Evolutionary conservation across 2,329 filamentous ascomycete species (phyloP), one percentile per base, ranked within the genome.

Genomic region (Curvularia lunata): DNA sequence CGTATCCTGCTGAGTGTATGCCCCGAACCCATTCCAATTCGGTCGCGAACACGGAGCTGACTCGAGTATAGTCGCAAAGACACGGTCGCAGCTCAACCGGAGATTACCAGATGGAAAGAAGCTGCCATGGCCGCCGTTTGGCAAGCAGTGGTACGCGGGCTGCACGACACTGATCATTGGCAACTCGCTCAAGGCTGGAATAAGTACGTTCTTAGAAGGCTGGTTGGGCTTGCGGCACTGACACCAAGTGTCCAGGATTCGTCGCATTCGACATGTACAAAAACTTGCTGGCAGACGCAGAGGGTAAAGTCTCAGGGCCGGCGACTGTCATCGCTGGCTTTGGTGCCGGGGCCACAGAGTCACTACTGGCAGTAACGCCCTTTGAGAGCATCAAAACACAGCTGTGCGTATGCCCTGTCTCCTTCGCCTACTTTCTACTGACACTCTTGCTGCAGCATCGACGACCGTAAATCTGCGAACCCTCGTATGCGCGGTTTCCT

Each of bases 371-470:
- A 10, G 95, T 99, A 32, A 99, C 95, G 32, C 95, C 95, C 0
- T 97, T 96, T 58, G 95, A 99, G 80, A 96, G 91, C 71, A 97
- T 99, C 79, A 99, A 99, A 83, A 99, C 95, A 49, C 96, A 96
- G 67, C 82, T 99, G 85, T 77, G 48, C 58, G 68, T 28, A 46
- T 64, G 16, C 63, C 51, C 34, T n/a, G 18, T 25, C 28, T 10
- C 19, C 55, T 13, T 8, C 10, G 25, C 16, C 9, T 30, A 10
- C 48, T 18, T 16, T 4, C 52, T n/a, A 19, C 40, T 63, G 32
- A 64, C 28, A 28, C 1, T 3, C 18, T 18, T 18, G 5, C 21
- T 19, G 0, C 34, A 92, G 90, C 38, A 98, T 99, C 74, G 95
- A 99, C 75, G 95, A 99, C 78, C 90, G 91, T 69, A 99, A 99